Evolutionary conservation across 2,329 filamentous ascomycete species (phyloP).

Genomic region (Purpureocillium takamizusanense): DNA sequence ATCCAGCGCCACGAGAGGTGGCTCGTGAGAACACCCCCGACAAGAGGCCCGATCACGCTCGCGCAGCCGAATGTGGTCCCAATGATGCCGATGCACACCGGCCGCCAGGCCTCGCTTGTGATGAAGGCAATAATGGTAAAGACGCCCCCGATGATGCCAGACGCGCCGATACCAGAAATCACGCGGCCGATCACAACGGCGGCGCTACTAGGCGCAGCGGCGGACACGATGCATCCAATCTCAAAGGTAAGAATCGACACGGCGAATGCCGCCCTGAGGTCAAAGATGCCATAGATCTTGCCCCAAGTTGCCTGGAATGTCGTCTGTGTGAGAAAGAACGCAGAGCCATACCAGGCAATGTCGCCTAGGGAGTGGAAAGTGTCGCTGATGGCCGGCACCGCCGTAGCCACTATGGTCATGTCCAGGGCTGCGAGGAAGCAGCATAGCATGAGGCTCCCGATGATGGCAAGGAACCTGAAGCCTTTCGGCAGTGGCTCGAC

Average conservation of each 20-base stretch:
- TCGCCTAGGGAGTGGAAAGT: conserved; percentile 34
- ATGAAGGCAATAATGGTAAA: conserved; percentile 34
- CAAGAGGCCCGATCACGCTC: conserved; percentile 15
- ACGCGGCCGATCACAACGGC: conserved; percentile 20
- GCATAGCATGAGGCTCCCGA: background rate
- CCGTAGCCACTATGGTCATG: conserved; percentile 37
- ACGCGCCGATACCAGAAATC: conserved; percentile 36
- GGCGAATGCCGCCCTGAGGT: conserved; percentile 34
- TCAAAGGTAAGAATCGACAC: conserved; percentile 36
- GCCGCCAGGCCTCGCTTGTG: conserved; percentile 12
- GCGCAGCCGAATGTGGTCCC: conserved; percentile 17
- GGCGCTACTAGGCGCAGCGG: conserved; percentile 2
- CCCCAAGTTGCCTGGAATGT: conserved; percentile 28
- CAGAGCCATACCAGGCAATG: conserved; percentile 45
- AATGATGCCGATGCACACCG: conserved; percentile 14
- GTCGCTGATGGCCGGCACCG: conserved; percentile 40
- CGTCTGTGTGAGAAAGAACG: conserved; percentile 33
- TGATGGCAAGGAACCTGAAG: background rate
- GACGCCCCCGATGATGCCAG: conserved; percentile 27
- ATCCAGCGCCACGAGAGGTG: conserved; percentile 16
- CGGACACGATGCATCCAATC: conserved; percentile 38
- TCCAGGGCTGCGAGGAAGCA: background rate
- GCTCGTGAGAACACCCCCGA: conserved; percentile 17
- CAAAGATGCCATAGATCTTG: conserved; percentile 36
- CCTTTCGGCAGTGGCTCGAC: background rate